Evolutionary conservation across 108 stramenopile species (phyloP).

Genomic region (Conticribra guillardii): DNA sequence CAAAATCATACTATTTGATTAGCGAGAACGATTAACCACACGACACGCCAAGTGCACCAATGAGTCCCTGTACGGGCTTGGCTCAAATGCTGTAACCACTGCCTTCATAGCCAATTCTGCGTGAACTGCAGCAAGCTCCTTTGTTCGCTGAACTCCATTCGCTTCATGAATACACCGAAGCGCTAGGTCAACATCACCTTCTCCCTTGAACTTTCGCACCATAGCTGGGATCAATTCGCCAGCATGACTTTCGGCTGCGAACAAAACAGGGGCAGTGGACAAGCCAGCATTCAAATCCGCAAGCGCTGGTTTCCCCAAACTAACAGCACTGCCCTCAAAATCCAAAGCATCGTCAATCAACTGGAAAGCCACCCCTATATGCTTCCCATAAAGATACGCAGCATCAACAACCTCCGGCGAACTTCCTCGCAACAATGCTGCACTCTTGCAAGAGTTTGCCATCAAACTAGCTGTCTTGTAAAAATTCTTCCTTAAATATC

Average conservation of each 20-base stretch:
- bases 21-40: slow-evolving; percentile 74
- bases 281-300: slow-evolving; percentile 93
- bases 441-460: slow-evolving; percentile 95
- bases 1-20: too few relatives aligned
- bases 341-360: slow-evolving; percentile 98
- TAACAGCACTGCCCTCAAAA: slow-evolving; percentile 85
- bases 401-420: slow-evolving; percentile 65
- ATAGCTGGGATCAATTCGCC: slow-evolving; percentile 75
- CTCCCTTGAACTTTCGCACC: slow-evolving; percentile 85
- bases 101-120: slow-evolving; percentile 93
- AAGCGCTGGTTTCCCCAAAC: slow-evolving; percentile 94
- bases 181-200: slow-evolving; percentile 91
- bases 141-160: slow-evolving; percentile 83
- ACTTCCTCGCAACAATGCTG: slow-evolving; percentile 87
- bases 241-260: slow-evolving; percentile 87
- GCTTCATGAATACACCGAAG: slow-evolving; percentile 52
- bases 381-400: slow-evolving; percentile 94
- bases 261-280: slow-evolving; percentile 96
- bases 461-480: slow-evolving; percentile 98
- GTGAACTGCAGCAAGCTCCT: slow-evolving; percentile 92
- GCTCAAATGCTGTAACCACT: slow-evolving; percentile 50
- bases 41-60: slow-evolving; percentile 80
- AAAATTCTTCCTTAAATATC: slow-evolving; percentile 95
- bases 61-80: slow-evolving; percentile 69
- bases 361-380: slow-evolving; percentile 98